A percentile compares a stretch with the other conserved stretches of the same genome.
Conservation (phyloP, 306 rosid species). For the Medicago ruthenica region DNA sequence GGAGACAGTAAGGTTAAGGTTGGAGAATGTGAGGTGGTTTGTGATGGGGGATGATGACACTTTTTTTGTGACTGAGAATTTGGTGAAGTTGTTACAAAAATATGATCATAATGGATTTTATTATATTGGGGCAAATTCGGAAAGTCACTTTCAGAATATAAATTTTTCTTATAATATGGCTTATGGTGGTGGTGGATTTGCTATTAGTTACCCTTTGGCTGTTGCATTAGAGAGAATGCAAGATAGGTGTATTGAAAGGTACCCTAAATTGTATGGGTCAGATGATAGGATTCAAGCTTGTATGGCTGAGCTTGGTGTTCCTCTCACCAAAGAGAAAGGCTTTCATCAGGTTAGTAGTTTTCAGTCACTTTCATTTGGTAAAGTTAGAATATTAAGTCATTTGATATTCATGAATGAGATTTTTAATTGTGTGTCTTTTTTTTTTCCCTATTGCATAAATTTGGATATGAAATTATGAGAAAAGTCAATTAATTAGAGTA, state of each 20-base stretch:
- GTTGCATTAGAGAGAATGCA: conserved; percentile 62
- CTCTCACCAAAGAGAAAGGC: conserved; percentile 67
- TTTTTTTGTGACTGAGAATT: conserved; percentile 61
- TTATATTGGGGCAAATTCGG: conserved; percentile 68
- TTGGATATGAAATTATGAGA: too few relatives aligned
- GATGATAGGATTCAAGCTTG: conserved; percentile 83
- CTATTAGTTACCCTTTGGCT: conserved; percentile 68
- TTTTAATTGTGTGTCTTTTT: too few relatives aligned
- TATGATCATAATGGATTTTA: conserved; percentile 65
- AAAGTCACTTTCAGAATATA: conserved; percentile 73
- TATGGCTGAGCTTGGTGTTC: conserved; percentile 80
- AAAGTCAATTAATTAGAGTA: too few relatives aligned
- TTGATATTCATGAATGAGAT: too few relatives aligned
- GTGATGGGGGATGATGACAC: conserved; percentile 78
- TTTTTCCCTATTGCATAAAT: too few relatives aligned
- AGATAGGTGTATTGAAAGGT: conserved; percentile 62
- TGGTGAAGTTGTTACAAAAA: conserved; percentile 60
- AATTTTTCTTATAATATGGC: conserved; percentile 72
- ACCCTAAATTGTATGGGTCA: conserved; percentile 64
- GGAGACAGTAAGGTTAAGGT: conserved; percentile 42
- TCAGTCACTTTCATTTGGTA: too few relatives aligned
- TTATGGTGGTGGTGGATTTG: conserved; percentile 78
- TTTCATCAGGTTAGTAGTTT: conserved; percentile 71
- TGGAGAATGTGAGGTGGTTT: conserved; percentile 53
- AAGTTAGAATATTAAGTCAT: too few relatives aligned